Evolutionary conservation across 768 basidiomycete species (phyloP).

Genomic region (Termitomyces sp.): DNA sequence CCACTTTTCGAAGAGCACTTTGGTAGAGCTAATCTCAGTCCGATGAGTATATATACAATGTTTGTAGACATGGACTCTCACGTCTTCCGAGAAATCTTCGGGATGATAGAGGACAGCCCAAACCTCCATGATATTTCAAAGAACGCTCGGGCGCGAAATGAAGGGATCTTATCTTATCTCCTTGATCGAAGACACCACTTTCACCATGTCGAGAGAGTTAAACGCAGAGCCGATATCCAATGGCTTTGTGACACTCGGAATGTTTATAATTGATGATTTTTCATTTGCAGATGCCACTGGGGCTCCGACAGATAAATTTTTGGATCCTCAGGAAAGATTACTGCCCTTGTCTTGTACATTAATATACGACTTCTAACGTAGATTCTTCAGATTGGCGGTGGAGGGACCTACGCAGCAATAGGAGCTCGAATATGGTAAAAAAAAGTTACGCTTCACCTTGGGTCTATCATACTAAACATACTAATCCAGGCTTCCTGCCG

Average conservation of each 20-base stretch:
- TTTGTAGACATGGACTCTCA: conserved; percentile 14
- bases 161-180: conserved; percentile 12
- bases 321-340: conserved; percentile 44
- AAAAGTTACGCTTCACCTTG: neutral
- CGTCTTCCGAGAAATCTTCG: conserved; percentile 34
- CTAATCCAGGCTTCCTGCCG: conserved; percentile 53
- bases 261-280: conserved; percentile 90
- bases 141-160: no score
- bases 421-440: conserved; percentile 77
- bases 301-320: conserved; percentile 36
- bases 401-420: conserved; percentile 76
- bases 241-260: conserved; percentile 65
- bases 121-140: conserved; percentile 28
- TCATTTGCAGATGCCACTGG: conserved; percentile 55
- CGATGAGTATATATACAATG: neutral
- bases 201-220: conserved; percentile 13
- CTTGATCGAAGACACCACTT: neutral
- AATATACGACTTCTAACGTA: neutral
- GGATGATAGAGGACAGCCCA: conserved; percentile 39
- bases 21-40: conserved; percentile 50
- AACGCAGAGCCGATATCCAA: conserved; percentile 8
- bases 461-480: neutral
- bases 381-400: conserved; percentile 71
- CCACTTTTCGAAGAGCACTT: conserved; percentile 50
- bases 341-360: neutral